phyloP scores from a whole-genome alignment of 495 filamentous ascomycete genomes.

The Talaromyces adpressus region DNA sequence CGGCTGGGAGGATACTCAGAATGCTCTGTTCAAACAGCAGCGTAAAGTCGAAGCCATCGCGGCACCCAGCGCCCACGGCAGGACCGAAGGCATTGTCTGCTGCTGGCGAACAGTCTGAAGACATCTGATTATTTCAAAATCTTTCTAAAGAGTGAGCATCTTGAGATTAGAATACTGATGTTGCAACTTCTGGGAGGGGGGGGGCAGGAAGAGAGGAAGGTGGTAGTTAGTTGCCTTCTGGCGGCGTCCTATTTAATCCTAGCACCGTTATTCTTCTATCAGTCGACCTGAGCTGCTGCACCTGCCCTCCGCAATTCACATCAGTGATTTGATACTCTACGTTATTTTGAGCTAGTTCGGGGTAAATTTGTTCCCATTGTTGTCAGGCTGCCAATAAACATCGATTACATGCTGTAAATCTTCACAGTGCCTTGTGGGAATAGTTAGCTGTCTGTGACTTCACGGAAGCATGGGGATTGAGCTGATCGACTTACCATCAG shows the following conservation, averaged over 20 bases:
- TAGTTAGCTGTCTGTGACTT: not conserved
- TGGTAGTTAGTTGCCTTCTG: not conserved
- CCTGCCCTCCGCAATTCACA: too few species aligned
- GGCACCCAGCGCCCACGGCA: not conserved
- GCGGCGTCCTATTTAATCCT: not conserved
- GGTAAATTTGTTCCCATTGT: not conserved
- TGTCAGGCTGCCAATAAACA: not conserved
- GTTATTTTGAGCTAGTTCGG: not conserved
- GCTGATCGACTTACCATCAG: conserved; percentile 40
- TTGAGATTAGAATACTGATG: not conserved
- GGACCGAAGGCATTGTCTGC: not conserved
- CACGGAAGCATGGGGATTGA: not conserved
- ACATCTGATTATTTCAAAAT: not conserved
- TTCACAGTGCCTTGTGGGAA: conserved; percentile 7
- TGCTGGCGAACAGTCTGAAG: not conserved
- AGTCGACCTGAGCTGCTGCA: too few species aligned
- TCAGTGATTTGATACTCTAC: not conserved
- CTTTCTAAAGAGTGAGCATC: not conserved
- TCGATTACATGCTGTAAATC: not conserved
- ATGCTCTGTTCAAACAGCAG: conserved; percentile 40
- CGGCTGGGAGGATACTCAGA: conserved; percentile 33
- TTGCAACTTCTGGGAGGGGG: not conserved
- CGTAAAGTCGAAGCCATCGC: conserved; percentile 37
- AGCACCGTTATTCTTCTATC: too few species aligned
- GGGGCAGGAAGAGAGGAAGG: not conserved